Evolutionary conservation across 768 basidiomycete genomes (phyloP).

Genomic region (Suillus hirtellus): DNA sequence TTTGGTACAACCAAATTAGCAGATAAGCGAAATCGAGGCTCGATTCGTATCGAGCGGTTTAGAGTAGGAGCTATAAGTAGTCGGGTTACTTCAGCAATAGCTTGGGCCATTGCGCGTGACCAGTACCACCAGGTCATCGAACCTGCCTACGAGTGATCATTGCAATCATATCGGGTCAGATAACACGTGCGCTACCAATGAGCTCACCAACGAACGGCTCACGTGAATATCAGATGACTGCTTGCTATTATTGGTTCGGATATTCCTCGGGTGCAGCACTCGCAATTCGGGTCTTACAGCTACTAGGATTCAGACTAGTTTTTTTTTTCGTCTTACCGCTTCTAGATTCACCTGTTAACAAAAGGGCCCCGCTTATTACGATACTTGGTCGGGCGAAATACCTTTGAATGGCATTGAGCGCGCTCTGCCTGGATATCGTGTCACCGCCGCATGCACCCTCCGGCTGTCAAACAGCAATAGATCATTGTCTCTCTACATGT

Average conservation of each 20-base stretch:
- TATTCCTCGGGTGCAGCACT: not conserved
- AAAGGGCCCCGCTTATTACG: too few species aligned
- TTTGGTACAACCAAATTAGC: not conserved
- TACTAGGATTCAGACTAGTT: too few species aligned
- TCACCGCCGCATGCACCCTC: too few species aligned
- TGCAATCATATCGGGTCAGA: too few species aligned
- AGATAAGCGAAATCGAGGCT: not conserved
- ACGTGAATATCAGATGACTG: not conserved
- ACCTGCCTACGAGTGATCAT: not conserved
- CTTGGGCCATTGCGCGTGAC: not conserved
- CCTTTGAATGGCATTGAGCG: too few species aligned
- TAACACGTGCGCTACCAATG: too few species aligned
- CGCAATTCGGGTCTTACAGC: not conserved
- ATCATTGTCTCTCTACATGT: too few species aligned
- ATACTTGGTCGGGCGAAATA: too few species aligned
- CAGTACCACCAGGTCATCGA: not conserved
- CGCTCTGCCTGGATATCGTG: too few species aligned
- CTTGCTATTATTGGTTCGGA: not conserved
- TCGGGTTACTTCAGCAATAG: not conserved
- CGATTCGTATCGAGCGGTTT: not conserved
- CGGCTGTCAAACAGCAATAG: too few species aligned
- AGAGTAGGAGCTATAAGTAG: constrained; percentile 4
- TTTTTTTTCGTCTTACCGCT: too few species aligned
- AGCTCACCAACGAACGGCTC: not conserved
- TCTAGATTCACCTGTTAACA: too few species aligned